These are phyloP conservation scores for Agrostemma githago DNA, from an alignment of 148 eudicot genomes.

Conservation along the genomic window DNA sequence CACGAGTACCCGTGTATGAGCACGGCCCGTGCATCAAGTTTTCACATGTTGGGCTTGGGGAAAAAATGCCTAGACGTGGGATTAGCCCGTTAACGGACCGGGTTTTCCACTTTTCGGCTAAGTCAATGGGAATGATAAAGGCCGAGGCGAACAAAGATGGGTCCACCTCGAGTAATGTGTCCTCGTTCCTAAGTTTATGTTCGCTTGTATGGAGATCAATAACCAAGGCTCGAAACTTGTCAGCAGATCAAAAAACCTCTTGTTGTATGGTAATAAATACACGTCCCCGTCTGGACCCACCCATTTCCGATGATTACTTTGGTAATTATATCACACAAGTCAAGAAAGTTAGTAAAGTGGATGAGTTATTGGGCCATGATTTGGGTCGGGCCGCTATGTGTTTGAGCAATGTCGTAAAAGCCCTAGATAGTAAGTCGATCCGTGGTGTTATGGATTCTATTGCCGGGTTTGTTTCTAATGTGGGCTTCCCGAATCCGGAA, in stretches of 20 bases:
- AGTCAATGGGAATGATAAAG: slow-evolving; percentile 42
- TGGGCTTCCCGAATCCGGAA: neutral
- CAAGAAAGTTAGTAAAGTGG: slow-evolving; percentile 15
- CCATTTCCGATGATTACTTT: slow-evolving; percentile 43
- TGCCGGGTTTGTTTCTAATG: neutral
- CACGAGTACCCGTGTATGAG: slow-evolving; percentile 10
- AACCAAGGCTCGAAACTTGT: slow-evolving; percentile 22
- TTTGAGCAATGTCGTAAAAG: slow-evolving; percentile 32
- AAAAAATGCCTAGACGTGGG: slow-evolving; percentile 15
- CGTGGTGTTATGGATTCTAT: neutral
- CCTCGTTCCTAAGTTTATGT: slow-evolving; percentile 5
- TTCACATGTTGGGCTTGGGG: slow-evolving; percentile 35
- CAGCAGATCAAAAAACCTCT: slow-evolving; percentile 36
- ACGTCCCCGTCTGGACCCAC: slow-evolving; percentile 50
- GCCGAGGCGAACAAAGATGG: slow-evolving; percentile 32
- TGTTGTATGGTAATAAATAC: slow-evolving; percentile 54
- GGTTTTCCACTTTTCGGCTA: slow-evolving; percentile 57
- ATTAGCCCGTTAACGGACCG: slow-evolving; percentile 44
- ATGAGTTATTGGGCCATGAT: slow-evolving; percentile 43
- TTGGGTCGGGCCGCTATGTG: slow-evolving; percentile 44
- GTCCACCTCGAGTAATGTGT: slow-evolving; percentile 17
- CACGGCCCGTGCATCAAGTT: slow-evolving; percentile 27
- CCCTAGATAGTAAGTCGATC: slow-evolving; percentile 28
- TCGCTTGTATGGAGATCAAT: slow-evolving; percentile 15
- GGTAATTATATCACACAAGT: slow-evolving; percentile 52